Base-by-base conservation (phyloP, 805 yeast genomes). In the Starmerella scarabaei region DNA sequence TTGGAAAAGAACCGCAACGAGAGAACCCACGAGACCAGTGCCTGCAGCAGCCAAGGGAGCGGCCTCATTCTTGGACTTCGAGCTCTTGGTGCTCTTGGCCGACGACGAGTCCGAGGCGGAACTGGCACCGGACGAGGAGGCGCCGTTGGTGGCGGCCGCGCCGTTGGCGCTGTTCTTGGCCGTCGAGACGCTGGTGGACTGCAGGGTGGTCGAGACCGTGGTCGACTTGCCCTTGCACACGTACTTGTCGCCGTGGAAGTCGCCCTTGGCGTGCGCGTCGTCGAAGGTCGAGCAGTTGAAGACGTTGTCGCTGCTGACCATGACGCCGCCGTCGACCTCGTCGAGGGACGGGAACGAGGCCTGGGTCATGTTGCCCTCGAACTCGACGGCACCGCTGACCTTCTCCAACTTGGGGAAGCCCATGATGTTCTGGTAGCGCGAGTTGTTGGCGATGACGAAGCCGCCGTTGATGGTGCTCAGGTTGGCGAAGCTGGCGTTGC, bases 281-380 rank as follows among this genome's bases (percentile, higher is more conserved):
- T 80, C 72, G 69, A 86, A 83, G 40, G 71, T 67, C 47, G 69
- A 61, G 75, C 98, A 91, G 66, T 84, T 75, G 65, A 83, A 76
- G 56, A 80, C 78, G 39, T 38, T 43, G 40, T 34, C 23, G 45
- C 94, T 71, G 60, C 78, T 79, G 58, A 91, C 71, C 58, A 67
- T 66, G 66, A 86, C 93, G 64, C 94, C 95, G 74, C 98, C 98
- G 61, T 75, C 74, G 56, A 91, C 94, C 57, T 79, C 73, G 54
- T 64, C 68, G 62, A 91, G 75, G 27, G 73, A 56, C 51, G 78
- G 74, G 61, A 91, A 73, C 46, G 84, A 66, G 58, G 91, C 91
- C 57, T 75, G 72, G 61, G 76, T 69, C 66, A 84, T 83, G 64
- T 72, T 67, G 71, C 98, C 98, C 51, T 63, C 64, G 50, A 88